phyloP scores from a whole-genome alignment of 176 grass and related monocot species.

The Rhynchospora breviuscula region DNA sequence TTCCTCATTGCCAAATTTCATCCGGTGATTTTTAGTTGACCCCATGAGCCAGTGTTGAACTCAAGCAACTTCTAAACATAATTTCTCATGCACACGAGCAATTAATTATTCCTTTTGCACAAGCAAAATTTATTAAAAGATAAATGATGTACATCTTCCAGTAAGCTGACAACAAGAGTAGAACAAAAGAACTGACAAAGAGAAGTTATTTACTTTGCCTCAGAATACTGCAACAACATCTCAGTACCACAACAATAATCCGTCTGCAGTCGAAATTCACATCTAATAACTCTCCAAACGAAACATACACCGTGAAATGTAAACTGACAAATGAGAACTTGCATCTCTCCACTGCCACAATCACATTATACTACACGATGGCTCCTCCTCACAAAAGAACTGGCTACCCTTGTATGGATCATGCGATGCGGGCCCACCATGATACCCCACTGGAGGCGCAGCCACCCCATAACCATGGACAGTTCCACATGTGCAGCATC shows the following conservation, averaged over 20 bases:
- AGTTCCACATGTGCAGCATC: slow-evolving; percentile 32
- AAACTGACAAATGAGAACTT: neutral
- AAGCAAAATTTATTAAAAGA: neutral
- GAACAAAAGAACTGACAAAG: neutral
- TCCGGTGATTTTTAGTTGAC: neutral
- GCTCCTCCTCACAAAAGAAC: slow-evolving; percentile 31
- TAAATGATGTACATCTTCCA: neutral
- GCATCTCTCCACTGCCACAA: neutral
- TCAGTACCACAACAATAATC: neutral
- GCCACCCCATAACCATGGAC: slow-evolving; percentile 2
- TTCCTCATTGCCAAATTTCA: neutral
- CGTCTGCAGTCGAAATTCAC: neutral
- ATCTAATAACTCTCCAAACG: neutral
- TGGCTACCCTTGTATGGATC: slow-evolving; percentile 15
- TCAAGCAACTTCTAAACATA: neutral
- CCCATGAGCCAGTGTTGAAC: neutral
- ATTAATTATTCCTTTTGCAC: neutral
- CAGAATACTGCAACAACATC: neutral
- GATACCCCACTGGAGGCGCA: neutral
- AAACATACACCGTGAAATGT: neutral
- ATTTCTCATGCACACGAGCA: neutral
- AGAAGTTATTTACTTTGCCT: neutral
- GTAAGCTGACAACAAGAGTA: neutral
- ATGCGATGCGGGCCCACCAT: slow-evolving; percentile 10
- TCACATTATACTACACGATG: slow-evolving; percentile 34